Percentiles rank a stretch among this genome's conserved stretches.
Conservation (phyloP, 345 rosid genomes). For the Citrus unshiu region DNA sequence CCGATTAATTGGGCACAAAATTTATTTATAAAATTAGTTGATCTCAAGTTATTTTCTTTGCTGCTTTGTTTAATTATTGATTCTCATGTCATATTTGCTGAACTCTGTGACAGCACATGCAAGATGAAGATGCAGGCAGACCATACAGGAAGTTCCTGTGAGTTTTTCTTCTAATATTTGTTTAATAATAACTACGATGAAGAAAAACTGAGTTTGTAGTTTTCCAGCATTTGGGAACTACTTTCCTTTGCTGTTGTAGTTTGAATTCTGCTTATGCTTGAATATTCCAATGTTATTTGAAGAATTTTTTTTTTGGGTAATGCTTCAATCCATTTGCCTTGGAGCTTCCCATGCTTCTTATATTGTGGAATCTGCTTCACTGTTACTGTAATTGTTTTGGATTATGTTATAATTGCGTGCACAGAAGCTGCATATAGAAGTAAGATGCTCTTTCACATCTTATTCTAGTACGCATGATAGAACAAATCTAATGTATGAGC, state of each 20-base stretch:
- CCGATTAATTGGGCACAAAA: neutral
- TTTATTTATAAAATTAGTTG: neutral
- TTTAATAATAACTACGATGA: slow-evolving; percentile 8
- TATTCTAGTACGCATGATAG: neutral
- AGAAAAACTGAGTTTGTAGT: slow-evolving; percentile 6
- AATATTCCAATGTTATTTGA: neutral
- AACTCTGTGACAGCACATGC: slow-evolving; percentile 60
- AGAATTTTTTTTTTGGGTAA: neutral
- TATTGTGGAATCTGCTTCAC: neutral
- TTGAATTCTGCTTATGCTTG: slow-evolving; percentile 5
- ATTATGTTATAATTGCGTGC: neutral
- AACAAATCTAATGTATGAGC: neutral
- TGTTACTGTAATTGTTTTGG: neutral
- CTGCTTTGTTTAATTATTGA: neutral
- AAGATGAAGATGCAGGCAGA: slow-evolving; percentile 88
- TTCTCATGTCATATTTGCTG: slow-evolving; percentile 2
- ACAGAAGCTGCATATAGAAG: neutral
- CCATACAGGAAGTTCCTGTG: slow-evolving; percentile 78
- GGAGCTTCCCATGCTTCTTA: neutral
- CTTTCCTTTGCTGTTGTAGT: neutral
- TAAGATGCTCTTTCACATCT: neutral
- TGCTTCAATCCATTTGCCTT: neutral
- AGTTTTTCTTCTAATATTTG: slow-evolving; percentile 11
- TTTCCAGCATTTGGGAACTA: neutral
- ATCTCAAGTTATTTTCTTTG: neutral